Percentiles rank a stretch among this genome's conserved stretches.
Conservation (phyloP, 2,329 filamentous ascomycete species). For the Venturia pyrina region DNA sequence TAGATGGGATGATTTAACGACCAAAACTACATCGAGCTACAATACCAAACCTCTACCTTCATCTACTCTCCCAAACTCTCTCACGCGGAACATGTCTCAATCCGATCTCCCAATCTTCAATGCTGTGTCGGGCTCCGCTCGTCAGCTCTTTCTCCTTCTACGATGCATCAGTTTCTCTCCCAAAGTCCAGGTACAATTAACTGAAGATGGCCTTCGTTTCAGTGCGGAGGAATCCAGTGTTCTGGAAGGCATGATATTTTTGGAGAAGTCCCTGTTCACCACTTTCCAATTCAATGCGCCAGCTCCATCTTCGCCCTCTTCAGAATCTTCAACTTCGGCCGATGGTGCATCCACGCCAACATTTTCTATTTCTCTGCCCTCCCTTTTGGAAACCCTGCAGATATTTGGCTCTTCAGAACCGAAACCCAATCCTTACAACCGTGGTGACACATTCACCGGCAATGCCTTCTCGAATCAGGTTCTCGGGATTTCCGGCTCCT, state of each 20-base stretch:
- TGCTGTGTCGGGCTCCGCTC: slow-evolving; percentile 67
- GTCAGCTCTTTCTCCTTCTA: slow-evolving; percentile 59
- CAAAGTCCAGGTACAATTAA: slow-evolving; percentile 64
- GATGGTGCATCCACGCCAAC: slow-evolving; percentile 28
- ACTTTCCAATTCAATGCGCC: slow-evolving; percentile 61
- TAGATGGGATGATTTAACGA: slow-evolving; percentile 12
- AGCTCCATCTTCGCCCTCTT: slow-evolving; percentile 30
- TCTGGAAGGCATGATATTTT: slow-evolving; percentile 80
- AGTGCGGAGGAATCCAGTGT: slow-evolving; percentile 79
- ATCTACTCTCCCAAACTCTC: not conserved
- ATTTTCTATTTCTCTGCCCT: slow-evolving; percentile 67
- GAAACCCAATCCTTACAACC: slow-evolving; percentile 15
- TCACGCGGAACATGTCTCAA: slow-evolving; percentile 24
- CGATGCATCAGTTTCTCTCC: slow-evolving; percentile 52
- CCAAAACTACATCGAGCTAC: not conserved
- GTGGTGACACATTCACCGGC: slow-evolving; percentile 17
- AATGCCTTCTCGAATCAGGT: slow-evolving; percentile 78
- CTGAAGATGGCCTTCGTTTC: slow-evolving; percentile 75
- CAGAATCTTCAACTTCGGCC: slow-evolving; percentile 22
- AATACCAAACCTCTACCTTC: not conserved
- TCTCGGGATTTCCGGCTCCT: slow-evolving; percentile 75
- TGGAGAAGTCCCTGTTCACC: slow-evolving; percentile 82
- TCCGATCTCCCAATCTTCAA: slow-evolving; percentile 50
- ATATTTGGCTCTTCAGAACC: slow-evolving; percentile 66
- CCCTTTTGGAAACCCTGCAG: slow-evolving; percentile 85